Evolutionary conservation across 257 asterid genomes (phyloP).

Genomic region (Anisodus tanguticus): DNA sequence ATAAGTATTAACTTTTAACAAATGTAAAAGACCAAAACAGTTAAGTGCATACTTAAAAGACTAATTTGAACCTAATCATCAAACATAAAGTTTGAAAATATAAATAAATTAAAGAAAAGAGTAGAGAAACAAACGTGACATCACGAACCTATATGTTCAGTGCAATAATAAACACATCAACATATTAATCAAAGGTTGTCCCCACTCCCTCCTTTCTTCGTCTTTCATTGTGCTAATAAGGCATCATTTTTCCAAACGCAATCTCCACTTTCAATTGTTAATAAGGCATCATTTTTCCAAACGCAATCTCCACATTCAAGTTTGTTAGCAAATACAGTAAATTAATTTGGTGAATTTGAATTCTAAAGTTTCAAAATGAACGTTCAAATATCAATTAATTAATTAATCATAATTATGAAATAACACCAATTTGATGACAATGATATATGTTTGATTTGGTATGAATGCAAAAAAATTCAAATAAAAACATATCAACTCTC

Average conservation of each 20-base stretch:
- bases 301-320: conserved; percentile 1
- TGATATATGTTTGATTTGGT: conserved; percentile 9
- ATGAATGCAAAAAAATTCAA: background rate
- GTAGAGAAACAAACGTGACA: background rate
- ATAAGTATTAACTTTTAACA: no score
- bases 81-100: no score
- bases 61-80: no score
- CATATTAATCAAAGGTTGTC: background rate
- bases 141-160: background rate
- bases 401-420: background rate
- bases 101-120: no score
- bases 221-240: background rate
- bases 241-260: background rate
- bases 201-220: background rate
- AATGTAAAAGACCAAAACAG: no score
- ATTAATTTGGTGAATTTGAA: conserved; percentile 10
- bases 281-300: background rate
- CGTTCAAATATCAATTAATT: background rate
- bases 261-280: background rate
- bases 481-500: background rate
- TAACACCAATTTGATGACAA: background rate
- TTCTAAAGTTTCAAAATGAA: background rate
- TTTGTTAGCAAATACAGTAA: background rate
- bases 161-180: background rate
- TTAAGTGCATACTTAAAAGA: no score